These are phyloP conservation scores for Fusarium sp. DNA, from an alignment of 2,329 filamentous ascomycete genomes.

Conservation along the genomic window DNA sequence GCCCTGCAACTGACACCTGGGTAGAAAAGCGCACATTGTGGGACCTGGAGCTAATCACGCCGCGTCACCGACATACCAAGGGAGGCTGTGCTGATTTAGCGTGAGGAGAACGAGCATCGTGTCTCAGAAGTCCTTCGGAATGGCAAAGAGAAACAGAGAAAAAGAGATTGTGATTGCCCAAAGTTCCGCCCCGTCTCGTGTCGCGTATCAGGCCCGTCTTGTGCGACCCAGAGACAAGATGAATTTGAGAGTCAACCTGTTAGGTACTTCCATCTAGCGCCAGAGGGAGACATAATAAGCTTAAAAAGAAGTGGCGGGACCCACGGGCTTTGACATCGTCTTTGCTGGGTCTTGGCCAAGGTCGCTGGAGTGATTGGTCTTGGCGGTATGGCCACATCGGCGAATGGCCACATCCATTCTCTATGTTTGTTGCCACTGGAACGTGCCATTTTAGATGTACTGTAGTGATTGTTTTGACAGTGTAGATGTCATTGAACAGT, in stretches of 20 bases:
- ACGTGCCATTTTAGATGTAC: neutral
- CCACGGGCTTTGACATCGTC: neutral
- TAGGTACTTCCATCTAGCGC: neutral
- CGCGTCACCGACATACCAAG: constrained; percentile 7
- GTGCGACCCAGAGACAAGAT: neutral
- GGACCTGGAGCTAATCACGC: constrained; percentile 2
- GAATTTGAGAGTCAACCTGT: neutral
- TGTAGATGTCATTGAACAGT: neutral
- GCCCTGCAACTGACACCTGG: neutral
- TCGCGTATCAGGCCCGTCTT: neutral
- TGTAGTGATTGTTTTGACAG: neutral
- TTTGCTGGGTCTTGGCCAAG: neutral
- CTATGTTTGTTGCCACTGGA: neutral
- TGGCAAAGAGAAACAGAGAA: neutral
- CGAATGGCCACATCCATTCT: neutral
- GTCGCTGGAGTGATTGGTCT: neutral
- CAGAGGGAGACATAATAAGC: constrained; percentile 1
- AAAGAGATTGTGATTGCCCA: neutral
- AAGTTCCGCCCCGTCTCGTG: neutral
- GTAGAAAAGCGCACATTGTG: neutral
- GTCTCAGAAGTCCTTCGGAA: neutral
- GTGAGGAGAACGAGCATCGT: neutral
- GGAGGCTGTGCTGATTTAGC: constrained; percentile 2
- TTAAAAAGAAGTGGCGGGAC: constrained; percentile 7
- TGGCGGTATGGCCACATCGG: neutral